Percentiles rank a stretch among this genome's conserved stretches.
phyloP scores from a whole-genome alignment of 257 asterid species.

The Fraxinus excelsior region DNA sequence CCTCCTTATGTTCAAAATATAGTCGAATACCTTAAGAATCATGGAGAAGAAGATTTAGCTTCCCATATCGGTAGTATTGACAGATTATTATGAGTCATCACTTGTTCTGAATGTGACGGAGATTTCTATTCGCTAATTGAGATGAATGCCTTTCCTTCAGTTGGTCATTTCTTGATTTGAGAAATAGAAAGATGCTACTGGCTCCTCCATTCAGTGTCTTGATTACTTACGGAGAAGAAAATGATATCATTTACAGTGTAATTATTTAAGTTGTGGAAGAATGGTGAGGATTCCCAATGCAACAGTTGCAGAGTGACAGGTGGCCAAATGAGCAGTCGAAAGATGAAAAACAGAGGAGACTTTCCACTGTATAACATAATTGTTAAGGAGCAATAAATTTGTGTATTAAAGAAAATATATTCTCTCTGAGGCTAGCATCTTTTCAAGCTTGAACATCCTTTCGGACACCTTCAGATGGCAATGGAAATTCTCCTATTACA shows the following conservation, averaged over 20 bases:
- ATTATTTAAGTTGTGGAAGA: not conserved
- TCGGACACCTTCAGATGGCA: not conserved
- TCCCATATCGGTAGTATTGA: slow-evolving; percentile 29
- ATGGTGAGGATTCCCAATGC: not conserved
- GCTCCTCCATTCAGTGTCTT: not conserved
- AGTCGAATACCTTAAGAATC: slow-evolving; percentile 30
- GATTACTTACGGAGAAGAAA: not conserved
- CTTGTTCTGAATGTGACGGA: not conserved
- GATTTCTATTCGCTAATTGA: not conserved
- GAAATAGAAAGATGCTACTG: not conserved
- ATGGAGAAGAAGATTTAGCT: slow-evolving; percentile 51
- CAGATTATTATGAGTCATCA: slow-evolving; percentile 5
- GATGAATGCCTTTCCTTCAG: not conserved
- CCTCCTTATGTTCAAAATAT: slow-evolving; percentile 34
- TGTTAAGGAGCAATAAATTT: not conserved
- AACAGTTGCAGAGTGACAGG: not conserved
- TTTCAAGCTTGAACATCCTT: not conserved
- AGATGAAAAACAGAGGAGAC: not conserved
- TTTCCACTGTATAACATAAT: not conserved
- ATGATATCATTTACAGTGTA: not conserved
- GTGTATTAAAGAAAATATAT: not conserved
- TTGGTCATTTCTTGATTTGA: not conserved
- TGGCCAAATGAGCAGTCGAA: not conserved
- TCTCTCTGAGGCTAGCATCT: not conserved
- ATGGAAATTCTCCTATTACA: not conserved